These are phyloP conservation scores for Saturnispora sanitii DNA, from an alignment of 805 yeast genomes.

Conservation along the genomic window DNA sequence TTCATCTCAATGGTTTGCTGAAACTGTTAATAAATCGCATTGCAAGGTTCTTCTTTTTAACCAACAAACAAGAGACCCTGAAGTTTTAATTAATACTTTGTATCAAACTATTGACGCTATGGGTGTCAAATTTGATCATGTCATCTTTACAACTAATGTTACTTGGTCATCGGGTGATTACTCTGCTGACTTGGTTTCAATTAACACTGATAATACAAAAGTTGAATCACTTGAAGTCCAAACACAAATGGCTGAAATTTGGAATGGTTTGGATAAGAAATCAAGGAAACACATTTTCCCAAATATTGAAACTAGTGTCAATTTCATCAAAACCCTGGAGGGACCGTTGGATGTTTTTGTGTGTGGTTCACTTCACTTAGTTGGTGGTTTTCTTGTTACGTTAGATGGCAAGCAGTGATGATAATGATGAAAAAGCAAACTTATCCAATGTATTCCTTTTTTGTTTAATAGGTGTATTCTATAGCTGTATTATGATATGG, in stretches of 20 bases:
- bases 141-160: slow-evolving; percentile 79
- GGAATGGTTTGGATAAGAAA: slow-evolving; percentile 46
- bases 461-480: too few species aligned
- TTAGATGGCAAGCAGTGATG: slow-evolving; percentile 36
- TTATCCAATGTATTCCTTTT: background rate
- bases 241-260: slow-evolving; percentile 56
- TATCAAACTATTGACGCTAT: slow-evolving; percentile 32
- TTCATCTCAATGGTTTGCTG: slow-evolving; percentile 71
- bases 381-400: slow-evolving; percentile 88
- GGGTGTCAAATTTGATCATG: slow-evolving; percentile 53
- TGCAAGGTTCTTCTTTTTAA: slow-evolving; percentile 62
- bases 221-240: slow-evolving; percentile 80
- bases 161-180: slow-evolving; percentile 83
- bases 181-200: slow-evolving; percentile 72
- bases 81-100: slow-evolving; percentile 47
- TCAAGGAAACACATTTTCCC: slow-evolving; percentile 42
- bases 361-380: slow-evolving; percentile 87
- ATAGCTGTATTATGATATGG: too few species aligned
- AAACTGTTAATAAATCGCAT: slow-evolving; percentile 24
- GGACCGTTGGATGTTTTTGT: slow-evolving; percentile 68
- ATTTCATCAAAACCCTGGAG: slow-evolving; percentile 38
- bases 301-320: slow-evolving; percentile 68
- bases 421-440: too few species aligned
- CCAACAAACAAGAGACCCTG: slow-evolving; percentile 88
- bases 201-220: slow-evolving; percentile 69